These are phyloP conservation scores for Citrullus colocynthis DNA, from an alignment of 306 rosid species.

Conservation along the genomic window DNA sequence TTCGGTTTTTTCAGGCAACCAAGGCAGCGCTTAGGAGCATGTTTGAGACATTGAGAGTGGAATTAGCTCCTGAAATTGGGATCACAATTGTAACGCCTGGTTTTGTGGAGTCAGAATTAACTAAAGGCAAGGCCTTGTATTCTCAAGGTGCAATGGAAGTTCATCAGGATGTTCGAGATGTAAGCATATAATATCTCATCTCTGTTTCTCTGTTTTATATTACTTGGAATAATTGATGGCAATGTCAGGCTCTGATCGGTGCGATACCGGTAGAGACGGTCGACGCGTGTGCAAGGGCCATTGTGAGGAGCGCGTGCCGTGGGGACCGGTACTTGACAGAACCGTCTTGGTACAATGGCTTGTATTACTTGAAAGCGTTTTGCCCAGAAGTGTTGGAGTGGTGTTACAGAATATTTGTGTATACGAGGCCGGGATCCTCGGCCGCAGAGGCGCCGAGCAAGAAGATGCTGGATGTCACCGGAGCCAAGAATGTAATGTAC, in stretches of 20 bases:
- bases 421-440: neutral
- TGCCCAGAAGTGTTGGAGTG: conserved; percentile 28
- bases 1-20: conserved; percentile 34
- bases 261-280: conserved; percentile 3
- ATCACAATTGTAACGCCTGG: conserved; percentile 54
- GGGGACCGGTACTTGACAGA: conserved; percentile 25
- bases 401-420: neutral
- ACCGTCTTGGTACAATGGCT: conserved; percentile 23
- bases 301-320: conserved; percentile 19
- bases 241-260: conserved; percentile 16
- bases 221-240: too few species aligned
- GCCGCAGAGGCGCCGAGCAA: neutral
- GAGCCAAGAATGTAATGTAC: neutral
- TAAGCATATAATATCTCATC: conserved; percentile 8
- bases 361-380: conserved; percentile 17
- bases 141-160: conserved; percentile 19
- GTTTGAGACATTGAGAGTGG: conserved; percentile 48
- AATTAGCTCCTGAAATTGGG: conserved; percentile 32
- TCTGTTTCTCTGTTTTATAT: neutral
- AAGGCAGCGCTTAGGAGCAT: conserved; percentile 39
- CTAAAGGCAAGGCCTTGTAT: conserved; percentile 32
- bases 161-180: conserved; percentile 47
- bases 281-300: conserved; percentile 17
- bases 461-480: neutral
- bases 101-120: conserved; percentile 29